Base-by-base conservation (phyloP, 2,329 filamentous ascomycete species). In the Dactylellina sp. region DNA sequence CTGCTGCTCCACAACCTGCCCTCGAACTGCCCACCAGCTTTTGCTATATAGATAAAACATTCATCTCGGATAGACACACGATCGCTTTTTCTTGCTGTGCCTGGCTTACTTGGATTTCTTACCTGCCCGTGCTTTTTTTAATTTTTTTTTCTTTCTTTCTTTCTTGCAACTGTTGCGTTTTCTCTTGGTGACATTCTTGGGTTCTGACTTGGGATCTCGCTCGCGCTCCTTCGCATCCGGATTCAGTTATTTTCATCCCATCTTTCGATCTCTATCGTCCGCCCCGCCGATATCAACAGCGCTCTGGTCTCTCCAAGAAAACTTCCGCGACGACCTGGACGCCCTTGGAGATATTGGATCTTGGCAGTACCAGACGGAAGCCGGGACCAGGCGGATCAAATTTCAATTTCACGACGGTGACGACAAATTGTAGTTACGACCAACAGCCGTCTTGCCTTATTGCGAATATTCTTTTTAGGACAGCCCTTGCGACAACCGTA, bases 161-260 rank as follows among this genome's bases (percentile, higher is more conserved):
- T 46, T 16, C 42, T 46, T 20, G 16, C n/a, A 7, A 20, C 42
- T 46, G 25, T 18, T 40, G 32, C 50, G 32, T 39, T 55, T 40
- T 16, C 7, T 52, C 25, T 16, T 2, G 18, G 18, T 52, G 42
- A 28, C 53, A 42, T 68, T 68, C 32, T 39, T 50, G 14, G 20
- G 18, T 49, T 46, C 52, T 55, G 24, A 57, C 39, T 59, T 4
- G n/a, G n/a, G n/a, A n/a, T n/a, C n/a, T n/a, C n/a, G n/a, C n/a
- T n/a, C 44, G 35, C 44, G 46, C 56, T 35, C 56, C n/a, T 37
- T 32, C 40, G 28, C 42, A 62, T 57, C 50, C 52, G 35, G 50
- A 42, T 20, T 32, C 49, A 22, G 22, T 47, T 40, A 59, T 59
- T 71, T 71, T 71, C 66, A 22, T 71, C 66, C 66, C 66, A 71